These are phyloP conservation scores for Trichoderma arundinaceum DNA, from an alignment of 2,329 filamentous ascomycete genomes.

Conservation along the genomic window DNA sequence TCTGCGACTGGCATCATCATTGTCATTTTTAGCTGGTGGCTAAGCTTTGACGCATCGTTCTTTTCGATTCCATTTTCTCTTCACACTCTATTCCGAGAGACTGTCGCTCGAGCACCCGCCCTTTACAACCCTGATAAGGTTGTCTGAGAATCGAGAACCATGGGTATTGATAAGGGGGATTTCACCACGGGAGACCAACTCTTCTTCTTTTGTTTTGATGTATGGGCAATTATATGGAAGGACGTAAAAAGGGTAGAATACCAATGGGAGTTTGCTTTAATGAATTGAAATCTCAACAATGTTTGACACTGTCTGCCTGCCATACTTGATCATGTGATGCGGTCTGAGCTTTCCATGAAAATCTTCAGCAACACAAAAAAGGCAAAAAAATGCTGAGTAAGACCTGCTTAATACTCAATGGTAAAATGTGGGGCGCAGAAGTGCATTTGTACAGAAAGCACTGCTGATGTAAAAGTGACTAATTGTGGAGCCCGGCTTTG, in stretches of 20 bases:
- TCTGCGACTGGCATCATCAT: conserved; percentile 1
- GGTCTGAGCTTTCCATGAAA: neutral
- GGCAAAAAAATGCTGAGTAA: conserved; percentile 12
- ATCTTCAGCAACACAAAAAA: neutral
- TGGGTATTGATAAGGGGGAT: neutral
- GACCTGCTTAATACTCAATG: neutral
- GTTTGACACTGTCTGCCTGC: neutral
- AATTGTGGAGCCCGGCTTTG: conserved; percentile 31
- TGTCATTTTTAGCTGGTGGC: neutral
- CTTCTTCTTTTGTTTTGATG: conserved; percentile 28
- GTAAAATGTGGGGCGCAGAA: neutral
- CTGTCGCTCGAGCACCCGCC: neutral
- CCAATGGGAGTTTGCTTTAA: conserved; percentile 30
- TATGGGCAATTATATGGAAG: conserved; percentile 30
- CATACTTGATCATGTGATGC: conserved; percentile 19
- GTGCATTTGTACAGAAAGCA: neutral
- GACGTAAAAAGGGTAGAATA: conserved; percentile 31
- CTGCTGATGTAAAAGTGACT: conserved; percentile 43
- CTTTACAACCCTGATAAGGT: neutral
- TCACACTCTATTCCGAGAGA: neutral
- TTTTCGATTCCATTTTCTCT: neutral
- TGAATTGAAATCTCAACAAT: neutral
- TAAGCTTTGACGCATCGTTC: conserved; percentile 14
- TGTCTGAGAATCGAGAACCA: neutral
- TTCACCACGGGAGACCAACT: conserved; percentile 16